Percentiles rank a stretch among this genome's conserved stretches.
These are phyloP conservation scores for Biscogniauxia sp. DNA, from an alignment of 2,329 filamentous ascomycete genomes.

Conservation along the genomic window DNA sequence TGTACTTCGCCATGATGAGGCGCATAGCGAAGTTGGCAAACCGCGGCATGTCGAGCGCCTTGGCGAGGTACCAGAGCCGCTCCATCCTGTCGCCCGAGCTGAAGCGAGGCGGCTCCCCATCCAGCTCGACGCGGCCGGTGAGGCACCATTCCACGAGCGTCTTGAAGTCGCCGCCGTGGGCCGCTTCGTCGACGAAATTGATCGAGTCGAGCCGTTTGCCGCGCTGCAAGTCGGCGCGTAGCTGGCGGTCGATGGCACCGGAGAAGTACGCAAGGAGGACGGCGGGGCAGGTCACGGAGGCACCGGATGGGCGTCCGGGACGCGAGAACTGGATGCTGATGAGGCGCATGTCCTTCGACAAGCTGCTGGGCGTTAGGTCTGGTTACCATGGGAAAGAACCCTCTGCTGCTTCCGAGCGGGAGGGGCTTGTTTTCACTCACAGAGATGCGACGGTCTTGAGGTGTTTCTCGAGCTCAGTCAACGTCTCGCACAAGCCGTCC, in stretches of 20 bases:
- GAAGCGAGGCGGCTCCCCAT: background rate
- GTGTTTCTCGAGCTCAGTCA: background rate
- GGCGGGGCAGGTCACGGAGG: background rate
- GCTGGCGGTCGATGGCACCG: background rate
- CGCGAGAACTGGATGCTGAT: background rate
- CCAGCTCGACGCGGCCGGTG: background rate
- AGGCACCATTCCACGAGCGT: background rate
- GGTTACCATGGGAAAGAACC: no score
- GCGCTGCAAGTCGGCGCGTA: background rate
- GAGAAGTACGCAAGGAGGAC: conserved; percentile 3
- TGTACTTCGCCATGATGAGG: background rate
- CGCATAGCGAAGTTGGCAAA: background rate
- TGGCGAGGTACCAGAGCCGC: background rate
- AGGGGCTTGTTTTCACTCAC: background rate
- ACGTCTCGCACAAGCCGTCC: background rate
- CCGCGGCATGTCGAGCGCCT: background rate
- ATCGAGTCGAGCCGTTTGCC: background rate
- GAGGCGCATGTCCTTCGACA: background rate
- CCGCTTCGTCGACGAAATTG: background rate
- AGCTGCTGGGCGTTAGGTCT: background rate
- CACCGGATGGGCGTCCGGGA: background rate
- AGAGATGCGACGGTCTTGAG: background rate
- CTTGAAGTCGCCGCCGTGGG: background rate
- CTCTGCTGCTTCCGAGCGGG: no score
- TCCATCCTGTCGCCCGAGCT: background rate